A percentile compares a stretch with the other conserved stretches of the same genome.
phyloP scores from a whole-genome alignment of 495 filamentous ascomycete genomes.

The Bacidia gigantensis region DNA sequence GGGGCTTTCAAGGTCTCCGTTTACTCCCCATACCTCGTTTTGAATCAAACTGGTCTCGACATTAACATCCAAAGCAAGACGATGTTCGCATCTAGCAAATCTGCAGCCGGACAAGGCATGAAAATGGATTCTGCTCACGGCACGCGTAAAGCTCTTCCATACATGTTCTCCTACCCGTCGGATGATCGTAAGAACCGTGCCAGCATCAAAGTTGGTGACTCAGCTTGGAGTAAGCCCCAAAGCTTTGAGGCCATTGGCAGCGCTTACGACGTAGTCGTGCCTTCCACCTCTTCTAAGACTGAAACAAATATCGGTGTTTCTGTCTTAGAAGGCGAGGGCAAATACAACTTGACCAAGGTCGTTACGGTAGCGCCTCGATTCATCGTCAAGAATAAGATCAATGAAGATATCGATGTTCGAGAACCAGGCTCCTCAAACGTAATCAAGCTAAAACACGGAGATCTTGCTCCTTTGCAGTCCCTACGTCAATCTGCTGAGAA shows the following conservation, averaged over 20 bases:
- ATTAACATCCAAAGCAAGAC: slow-evolving; percentile 82
- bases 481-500: slow-evolving; percentile 65
- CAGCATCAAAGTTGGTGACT: slow-evolving; percentile 72
- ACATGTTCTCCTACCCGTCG: slow-evolving; percentile 86
- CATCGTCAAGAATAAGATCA: slow-evolving; percentile 82
- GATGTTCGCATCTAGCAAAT: slow-evolving; percentile 67
- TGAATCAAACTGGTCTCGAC: slow-evolving; percentile 88
- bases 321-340: slow-evolving; percentile 81
- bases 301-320: slow-evolving; percentile 86
- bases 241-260: slow-evolving; percentile 98
- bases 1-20: slow-evolving; percentile 87
- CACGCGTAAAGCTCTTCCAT: slow-evolving; percentile 58
- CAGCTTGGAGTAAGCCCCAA: slow-evolving; percentile 90
- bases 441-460: slow-evolving; percentile 57
- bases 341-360: slow-evolving; percentile 92
- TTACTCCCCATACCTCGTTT: slow-evolving; percentile 81
- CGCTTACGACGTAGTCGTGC: slow-evolving; percentile 68
- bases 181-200: slow-evolving; percentile 85
- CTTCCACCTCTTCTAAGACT: slow-evolving; percentile 50
- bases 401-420: slow-evolving; percentile 74
- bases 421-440: slow-evolving; percentile 79
- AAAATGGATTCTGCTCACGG: slow-evolving; percentile 37
- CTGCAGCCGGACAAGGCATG: slow-evolving; percentile 62
- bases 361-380: slow-evolving; percentile 90
- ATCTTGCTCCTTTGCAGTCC: slow-evolving; percentile 74